phyloP scores from a whole-genome alignment of 192 early-diverging fungal genomes.

The Podochytrium sp. region DNA sequence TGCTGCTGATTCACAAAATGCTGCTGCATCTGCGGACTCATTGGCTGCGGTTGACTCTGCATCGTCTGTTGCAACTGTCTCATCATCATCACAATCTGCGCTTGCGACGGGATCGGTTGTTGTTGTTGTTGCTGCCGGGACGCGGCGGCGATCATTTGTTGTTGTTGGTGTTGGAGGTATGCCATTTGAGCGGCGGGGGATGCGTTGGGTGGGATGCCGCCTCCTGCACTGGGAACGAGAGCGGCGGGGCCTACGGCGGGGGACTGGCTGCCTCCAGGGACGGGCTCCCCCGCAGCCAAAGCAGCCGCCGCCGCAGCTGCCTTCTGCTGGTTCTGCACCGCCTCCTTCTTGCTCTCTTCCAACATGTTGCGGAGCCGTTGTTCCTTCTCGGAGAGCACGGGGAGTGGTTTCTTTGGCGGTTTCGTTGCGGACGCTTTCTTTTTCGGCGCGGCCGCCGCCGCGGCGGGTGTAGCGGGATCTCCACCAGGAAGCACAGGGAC shows the following conservation, averaged over 20 bases:
- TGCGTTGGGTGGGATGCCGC: background rate
- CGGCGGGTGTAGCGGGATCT: constrained; percentile 1
- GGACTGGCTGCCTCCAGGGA: background rate
- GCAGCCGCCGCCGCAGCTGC: background rate
- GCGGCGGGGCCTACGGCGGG: background rate
- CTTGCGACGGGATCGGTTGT: background rate
- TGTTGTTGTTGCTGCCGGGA: constrained; percentile 1
- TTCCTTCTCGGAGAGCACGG: constrained; percentile 4
- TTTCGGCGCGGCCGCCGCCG: constrained; percentile 1
- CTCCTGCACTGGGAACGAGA: background rate
- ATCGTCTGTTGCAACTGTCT: background rate
- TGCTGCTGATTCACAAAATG: constrained; percentile 13
- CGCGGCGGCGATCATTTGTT: background rate
- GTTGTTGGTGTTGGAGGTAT: background rate
- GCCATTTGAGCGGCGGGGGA: background rate
- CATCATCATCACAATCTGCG: background rate
- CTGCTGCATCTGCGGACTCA: constrained; percentile 21
- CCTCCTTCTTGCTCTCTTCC: background rate
- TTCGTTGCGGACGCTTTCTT: constrained; percentile 16
- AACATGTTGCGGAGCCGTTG: constrained; percentile 15
- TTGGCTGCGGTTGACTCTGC: background rate
- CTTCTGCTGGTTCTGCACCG: background rate
- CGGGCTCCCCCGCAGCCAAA: background rate
- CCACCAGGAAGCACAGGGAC: too few relatives aligned
- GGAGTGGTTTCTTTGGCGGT: constrained; percentile 18